phyloP scores from a whole-genome alignment of 441 rosid species.

The Eruca vesicaria region DNA sequence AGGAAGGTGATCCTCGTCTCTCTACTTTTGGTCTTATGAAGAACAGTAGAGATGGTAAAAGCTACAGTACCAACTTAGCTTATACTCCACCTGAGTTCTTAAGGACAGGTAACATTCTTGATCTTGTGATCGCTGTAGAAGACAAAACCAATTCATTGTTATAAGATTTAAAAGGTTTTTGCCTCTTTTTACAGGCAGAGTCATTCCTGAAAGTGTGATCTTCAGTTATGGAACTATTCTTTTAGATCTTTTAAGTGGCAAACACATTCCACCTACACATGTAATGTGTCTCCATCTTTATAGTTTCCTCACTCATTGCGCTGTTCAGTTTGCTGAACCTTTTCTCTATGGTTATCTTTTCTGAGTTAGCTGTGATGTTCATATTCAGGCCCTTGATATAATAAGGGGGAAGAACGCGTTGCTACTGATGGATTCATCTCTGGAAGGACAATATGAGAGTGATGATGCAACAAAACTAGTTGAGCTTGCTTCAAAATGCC shows the following conservation, averaged over 20 bases:
- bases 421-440: not conserved
- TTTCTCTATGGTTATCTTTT: not conserved
- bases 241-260: not conserved
- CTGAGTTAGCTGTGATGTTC: not conserved
- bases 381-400: not conserved
- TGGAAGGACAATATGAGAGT: not conserved
- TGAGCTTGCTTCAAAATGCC: conserved; percentile 3
- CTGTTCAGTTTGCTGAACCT: not conserved
- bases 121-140: not conserved
- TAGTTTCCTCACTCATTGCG: not conserved
- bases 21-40: not conserved
- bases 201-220: conserved; percentile 1
- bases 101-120: not conserved
- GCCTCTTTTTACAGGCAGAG: not conserved
- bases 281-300: not conserved
- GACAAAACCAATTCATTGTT: not conserved
- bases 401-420: conserved; percentile 1
- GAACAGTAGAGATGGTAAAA: conserved; percentile 2
- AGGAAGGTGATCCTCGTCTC: not conserved
- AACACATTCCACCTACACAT: not conserved
- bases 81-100: not conserved
- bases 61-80: not conserved
- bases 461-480: not conserved
- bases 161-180: not conserved
- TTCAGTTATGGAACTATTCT: not conserved